phyloP scores from a whole-genome alignment of 2,329 filamentous ascomycete species.

The Exophiala phaeomuriformis region DNA sequence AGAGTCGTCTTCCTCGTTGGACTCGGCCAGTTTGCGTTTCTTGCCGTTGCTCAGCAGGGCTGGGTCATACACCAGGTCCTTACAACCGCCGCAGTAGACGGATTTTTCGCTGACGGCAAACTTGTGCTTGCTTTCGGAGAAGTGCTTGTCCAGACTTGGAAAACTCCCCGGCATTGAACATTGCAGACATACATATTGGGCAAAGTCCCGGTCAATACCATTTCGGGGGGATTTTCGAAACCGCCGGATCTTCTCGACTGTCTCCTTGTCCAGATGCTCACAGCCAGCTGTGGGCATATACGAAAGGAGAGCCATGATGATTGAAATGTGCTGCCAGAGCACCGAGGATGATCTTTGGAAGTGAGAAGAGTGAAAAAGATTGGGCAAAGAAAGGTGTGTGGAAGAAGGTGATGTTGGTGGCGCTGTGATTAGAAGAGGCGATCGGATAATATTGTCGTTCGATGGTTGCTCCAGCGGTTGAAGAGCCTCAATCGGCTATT shows the following conservation, averaged over 20 bases:
- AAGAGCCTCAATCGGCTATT: conserved; percentile 3
- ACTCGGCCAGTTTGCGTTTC: conserved; percentile 35
- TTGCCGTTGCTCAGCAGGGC: conserved; percentile 22
- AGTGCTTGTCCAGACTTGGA: conserved; percentile 22
- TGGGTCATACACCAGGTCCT: conserved; percentile 26
- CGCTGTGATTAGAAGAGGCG: not conserved
- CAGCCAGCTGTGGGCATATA: conserved; percentile 24
- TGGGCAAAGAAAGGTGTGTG: not conserved
- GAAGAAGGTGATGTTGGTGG: not conserved
- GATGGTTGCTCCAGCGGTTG: not conserved
- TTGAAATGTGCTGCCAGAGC: not conserved
- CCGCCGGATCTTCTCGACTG: conserved; percentile 17
- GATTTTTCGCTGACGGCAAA: conserved; percentile 23
- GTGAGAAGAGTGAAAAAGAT: not conserved
- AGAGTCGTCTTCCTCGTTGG: conserved; percentile 53
- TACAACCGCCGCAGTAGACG: conserved; percentile 24
- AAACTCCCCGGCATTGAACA: conserved; percentile 22
- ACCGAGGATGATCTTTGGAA: not conserved
- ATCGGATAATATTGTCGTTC: not conserved
- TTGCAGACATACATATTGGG: conserved; percentile 23
- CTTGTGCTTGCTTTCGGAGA: conserved; percentile 21
- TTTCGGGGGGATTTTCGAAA: conserved; percentile 9
- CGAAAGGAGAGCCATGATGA: conserved; percentile 15
- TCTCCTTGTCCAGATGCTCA: conserved; percentile 23
- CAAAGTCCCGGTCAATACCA: conserved; percentile 18